Evolutionary conservation across 1,284 basidiomycete species (phyloP), one percentile per base, ranked within the genome.

Genomic region (Tilletia indica): DNA sequence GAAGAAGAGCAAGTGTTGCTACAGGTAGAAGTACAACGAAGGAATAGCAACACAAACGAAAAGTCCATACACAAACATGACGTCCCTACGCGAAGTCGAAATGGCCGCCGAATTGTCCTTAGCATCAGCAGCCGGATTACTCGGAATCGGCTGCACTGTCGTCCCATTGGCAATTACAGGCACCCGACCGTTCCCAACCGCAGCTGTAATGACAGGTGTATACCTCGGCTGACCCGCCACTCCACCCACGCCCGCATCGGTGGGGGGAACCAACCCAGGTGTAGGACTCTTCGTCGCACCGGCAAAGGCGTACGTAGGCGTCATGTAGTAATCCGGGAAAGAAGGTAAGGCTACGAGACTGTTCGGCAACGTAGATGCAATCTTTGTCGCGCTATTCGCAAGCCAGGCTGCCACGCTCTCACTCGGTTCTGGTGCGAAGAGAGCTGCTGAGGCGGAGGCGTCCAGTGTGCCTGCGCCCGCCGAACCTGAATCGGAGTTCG

Each of bases 351-450:
- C 80, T 61, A 94, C 85, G 4, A 91, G 85, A 74, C 87, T 90
- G 85, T 94, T 94, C 0, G 93, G 93, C 0, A 94, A 86, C 3
- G 87, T 89, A 0, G 92, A 93, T 19, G 87, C 82, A 67, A 92
- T 84, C 0, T 90, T 90, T 1, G 89, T 89, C 4, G 91, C 90
- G 51, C 87, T 85, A 9, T 88, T 88, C 1, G 89, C 89, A 68
- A 92, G 85, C 80, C 88, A 88, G 9, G 89, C 87, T 2, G 87
- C 85, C 11, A 92, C 84, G 14, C 81, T 75, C 49, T 85, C 75
- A 68, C 34, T 36, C 21, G 58, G 63, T 31, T 56, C 71, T 12
- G 69, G 73, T 0, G 48, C 58, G 69, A 74, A 68, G 49, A 72
- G 61, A 1, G 61, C 45, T 6, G 49, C 1, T 12, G 49, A 19